Evolutionary conservation across 768 basidiomycete species (phyloP).

Genomic region (Amanita rubescens): DNA sequence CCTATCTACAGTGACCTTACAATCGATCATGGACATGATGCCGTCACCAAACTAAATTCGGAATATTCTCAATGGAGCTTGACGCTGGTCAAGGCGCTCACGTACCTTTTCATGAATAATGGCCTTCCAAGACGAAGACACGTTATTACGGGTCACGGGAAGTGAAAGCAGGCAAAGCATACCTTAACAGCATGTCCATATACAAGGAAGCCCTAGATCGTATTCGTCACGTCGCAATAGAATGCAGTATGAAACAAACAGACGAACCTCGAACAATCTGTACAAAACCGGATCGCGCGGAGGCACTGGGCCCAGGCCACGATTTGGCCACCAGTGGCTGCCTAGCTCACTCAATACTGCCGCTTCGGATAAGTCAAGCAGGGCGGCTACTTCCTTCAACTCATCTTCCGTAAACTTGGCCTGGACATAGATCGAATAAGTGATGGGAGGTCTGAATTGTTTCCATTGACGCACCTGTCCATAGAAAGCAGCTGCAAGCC

Average conservation of each 20-base stretch:
- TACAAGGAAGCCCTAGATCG: constrained; percentile 53
- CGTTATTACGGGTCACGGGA: not conserved
- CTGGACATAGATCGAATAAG: constrained; percentile 25
- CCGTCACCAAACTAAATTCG: constrained; percentile 67
- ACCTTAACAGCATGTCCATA: constrained; percentile 81
- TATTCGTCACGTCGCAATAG: not conserved
- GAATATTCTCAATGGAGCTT: not conserved
- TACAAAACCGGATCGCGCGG: constrained; percentile 79
- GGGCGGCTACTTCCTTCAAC: constrained; percentile 39
- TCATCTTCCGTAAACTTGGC: constrained; percentile 64
- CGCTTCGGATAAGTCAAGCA: constrained; percentile 40
- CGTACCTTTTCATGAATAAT: constrained; percentile 70
- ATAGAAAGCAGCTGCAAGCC: constrained; percentile 78
- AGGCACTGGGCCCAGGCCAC: constrained; percentile 60
- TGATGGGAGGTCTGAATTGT: not conserved
- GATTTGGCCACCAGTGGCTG: constrained; percentile 67
- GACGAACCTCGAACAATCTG: constrained; percentile 65
- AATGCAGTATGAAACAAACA: not conserved
- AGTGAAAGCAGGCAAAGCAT: constrained; percentile 9
- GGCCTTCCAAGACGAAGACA: constrained; percentile 30
- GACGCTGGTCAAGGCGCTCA: not conserved
- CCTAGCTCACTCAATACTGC: constrained; percentile 42
- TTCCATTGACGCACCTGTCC: constrained; percentile 50
- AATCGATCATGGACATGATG: constrained; percentile 88
- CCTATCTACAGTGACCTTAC: constrained; percentile 57